These are phyloP conservation scores for Sporothrix phasma DNA, from an alignment of 2,329 filamentous ascomycete species.

Conservation along the genomic window DNA sequence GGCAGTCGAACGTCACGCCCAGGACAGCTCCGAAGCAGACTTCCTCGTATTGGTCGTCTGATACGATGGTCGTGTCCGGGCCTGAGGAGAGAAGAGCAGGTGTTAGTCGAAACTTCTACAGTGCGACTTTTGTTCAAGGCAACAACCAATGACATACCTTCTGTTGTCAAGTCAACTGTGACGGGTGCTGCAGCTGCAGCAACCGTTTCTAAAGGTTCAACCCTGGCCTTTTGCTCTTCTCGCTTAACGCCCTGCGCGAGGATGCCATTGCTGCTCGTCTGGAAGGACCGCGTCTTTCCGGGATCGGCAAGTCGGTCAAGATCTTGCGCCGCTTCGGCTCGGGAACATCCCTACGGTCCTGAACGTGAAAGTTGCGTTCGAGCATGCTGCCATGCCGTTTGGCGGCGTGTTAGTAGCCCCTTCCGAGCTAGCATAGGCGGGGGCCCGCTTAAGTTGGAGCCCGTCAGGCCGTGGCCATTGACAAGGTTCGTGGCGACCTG, in stretches of 20 bases:
- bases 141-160: conserved; percentile 27
- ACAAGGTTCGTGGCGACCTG: conserved; percentile 15
- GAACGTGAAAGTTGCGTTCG: conserved; percentile 65
- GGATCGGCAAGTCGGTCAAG: not conserved
- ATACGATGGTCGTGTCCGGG: conserved; percentile 41
- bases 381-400: conserved; percentile 49
- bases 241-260: conserved; percentile 34
- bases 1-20: conserved; percentile 54
- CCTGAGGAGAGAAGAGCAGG: conserved; percentile 21
- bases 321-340: conserved; percentile 59
- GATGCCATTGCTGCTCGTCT: conserved; percentile 42
- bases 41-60: conserved; percentile 52
- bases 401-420: not conserved
- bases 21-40: conserved; percentile 76
- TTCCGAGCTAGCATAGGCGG: not conserved
- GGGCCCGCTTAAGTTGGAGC: not conserved
- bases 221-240: conserved; percentile 41
- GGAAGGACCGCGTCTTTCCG: conserved; percentile 31
- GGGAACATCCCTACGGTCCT: conserved; percentile 48
- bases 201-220: not conserved
- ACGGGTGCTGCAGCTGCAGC: conserved; percentile 23
- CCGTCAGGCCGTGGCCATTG: conserved; percentile 1
- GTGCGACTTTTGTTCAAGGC: too few relatives aligned
- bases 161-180: conserved; percentile 52
- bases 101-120: not conserved